phyloP scores from a whole-genome alignment of 495 filamentous ascomycete species.

The Daldinia grandis region DNA sequence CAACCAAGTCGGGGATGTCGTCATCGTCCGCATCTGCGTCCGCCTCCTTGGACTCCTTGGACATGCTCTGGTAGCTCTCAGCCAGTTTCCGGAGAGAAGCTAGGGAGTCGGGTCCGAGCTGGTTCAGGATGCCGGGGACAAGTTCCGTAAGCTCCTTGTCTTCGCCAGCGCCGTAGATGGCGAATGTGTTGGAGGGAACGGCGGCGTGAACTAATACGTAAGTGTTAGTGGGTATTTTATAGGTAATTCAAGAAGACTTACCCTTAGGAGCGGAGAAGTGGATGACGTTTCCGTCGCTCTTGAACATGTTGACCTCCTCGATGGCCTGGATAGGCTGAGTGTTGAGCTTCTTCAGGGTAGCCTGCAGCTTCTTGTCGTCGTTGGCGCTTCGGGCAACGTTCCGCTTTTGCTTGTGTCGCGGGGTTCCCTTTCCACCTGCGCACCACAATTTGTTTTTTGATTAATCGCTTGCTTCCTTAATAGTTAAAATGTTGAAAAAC shows the following conservation, averaged over 20 bases:
- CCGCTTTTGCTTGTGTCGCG: slow-evolving; percentile 97
- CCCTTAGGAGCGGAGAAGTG: slow-evolving; percentile 98
- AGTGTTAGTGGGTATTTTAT: slow-evolving; percentile 2
- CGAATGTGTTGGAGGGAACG: slow-evolving; percentile 95
- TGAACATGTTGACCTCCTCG: slow-evolving; percentile 99
- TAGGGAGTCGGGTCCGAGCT: slow-evolving; percentile 97
- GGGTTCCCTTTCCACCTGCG: slow-evolving; percentile 90
- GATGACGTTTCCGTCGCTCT: slow-evolving; percentile 99
- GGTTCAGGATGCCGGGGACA: slow-evolving; percentile 98
- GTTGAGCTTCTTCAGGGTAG: slow-evolving; percentile 92
- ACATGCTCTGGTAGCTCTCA: slow-evolving; percentile 99
- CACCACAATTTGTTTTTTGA: background rate
- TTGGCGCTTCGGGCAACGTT: slow-evolving; percentile 87
- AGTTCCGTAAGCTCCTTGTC: slow-evolving; percentile 99
- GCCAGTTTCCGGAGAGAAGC: slow-evolving; percentile 97
- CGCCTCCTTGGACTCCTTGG: slow-evolving; percentile 89
- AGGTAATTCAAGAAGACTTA: slow-evolving; percentile 53
- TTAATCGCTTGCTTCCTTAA: slow-evolving; percentile 20
- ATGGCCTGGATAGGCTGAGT: slow-evolving; percentile 98
- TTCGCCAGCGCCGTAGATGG: slow-evolving; percentile 98
- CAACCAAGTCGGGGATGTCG: slow-evolving; percentile 95
- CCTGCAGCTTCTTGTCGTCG: slow-evolving; percentile 99
- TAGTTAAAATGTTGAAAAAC: slow-evolving; percentile 3
- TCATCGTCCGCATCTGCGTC: slow-evolving; percentile 64
- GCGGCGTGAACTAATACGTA: slow-evolving; percentile 84